These are phyloP conservation scores for Pseudogymnoascus sp. DNA, from an alignment of 2,329 filamentous ascomycete genomes.

Conservation along the genomic window DNA sequence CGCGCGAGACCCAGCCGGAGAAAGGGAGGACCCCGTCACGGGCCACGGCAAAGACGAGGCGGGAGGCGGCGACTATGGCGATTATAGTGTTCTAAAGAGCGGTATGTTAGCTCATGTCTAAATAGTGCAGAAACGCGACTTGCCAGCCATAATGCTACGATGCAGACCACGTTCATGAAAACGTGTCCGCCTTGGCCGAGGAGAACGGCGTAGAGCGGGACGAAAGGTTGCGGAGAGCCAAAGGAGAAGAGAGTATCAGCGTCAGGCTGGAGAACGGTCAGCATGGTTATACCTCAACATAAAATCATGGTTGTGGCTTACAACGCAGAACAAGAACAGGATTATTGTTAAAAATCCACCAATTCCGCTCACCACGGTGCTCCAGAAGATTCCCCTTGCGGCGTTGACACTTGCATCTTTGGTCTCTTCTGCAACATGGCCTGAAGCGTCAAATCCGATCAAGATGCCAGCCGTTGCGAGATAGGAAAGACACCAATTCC, in stretches of 20 bases:
- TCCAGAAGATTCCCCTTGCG: slow-evolving; percentile 52
- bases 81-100: slow-evolving; percentile 45
- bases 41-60: slow-evolving; percentile 55
- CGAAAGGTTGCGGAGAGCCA: slow-evolving; percentile 49
- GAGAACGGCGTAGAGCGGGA: slow-evolving; percentile 47
- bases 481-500: slow-evolving; percentile 57
- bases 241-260: slow-evolving; percentile 44
- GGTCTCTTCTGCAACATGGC: slow-evolving; percentile 53
- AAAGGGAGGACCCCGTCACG: slow-evolving; percentile 52
- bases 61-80: slow-evolving; percentile 48
- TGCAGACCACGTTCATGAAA: slow-evolving; percentile 53
- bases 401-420: slow-evolving; percentile 48
- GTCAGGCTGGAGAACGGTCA: slow-evolving; percentile 34
- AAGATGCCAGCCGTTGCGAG: slow-evolving; percentile 51
- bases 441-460: slow-evolving; percentile 53
- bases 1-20: slow-evolving; percentile 47
- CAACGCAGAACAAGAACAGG: slow-evolving; percentile 49
- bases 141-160: slow-evolving; percentile 43
- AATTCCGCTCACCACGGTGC: slow-evolving; percentile 46
- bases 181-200: slow-evolving; percentile 48
- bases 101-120: slow-evolving; percentile 13
- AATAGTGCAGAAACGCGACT: slow-evolving; percentile 17
- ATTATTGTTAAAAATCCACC: slow-evolving; percentile 49
- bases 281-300: neutral
- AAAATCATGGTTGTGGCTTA: slow-evolving; percentile 23